These are phyloP conservation scores for Iodosphaeria phyllophila DNA, from an alignment of 2,329 filamentous ascomycete species.

Conservation along the genomic window DNA sequence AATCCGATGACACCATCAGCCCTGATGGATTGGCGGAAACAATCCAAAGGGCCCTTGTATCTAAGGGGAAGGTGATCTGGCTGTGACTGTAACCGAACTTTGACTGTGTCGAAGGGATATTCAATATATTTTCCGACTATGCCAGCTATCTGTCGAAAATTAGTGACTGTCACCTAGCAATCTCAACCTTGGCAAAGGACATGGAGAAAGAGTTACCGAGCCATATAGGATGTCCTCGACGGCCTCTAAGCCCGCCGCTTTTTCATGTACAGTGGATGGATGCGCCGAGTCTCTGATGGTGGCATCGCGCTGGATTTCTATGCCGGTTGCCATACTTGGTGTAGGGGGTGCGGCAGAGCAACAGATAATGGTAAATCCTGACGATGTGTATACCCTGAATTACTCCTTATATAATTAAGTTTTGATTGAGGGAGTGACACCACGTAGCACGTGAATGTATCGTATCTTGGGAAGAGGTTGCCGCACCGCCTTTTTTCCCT, in stretches of 20 bases:
- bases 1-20: conserved; percentile 64
- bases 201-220: conserved; percentile 33
- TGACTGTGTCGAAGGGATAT: conserved; percentile 96
- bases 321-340: too few species aligned
- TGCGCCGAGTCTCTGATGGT: too few species aligned
- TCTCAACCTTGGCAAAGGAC: not conserved
- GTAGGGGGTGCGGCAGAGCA: too few species aligned
- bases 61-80: conserved; percentile 63
- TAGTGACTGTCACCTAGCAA: conserved; percentile 3
- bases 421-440: too few species aligned
- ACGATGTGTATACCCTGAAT: too few species aligned
- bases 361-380: too few species aligned
- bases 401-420: too few species aligned
- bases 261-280: conserved; percentile 3
- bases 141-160: conserved; percentile 46
- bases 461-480: too few species aligned
- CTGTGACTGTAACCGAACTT: conserved; percentile 93
- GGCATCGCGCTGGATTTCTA: too few species aligned
- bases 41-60: conserved; percentile 79
- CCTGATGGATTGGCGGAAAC: conserved; percentile 71
- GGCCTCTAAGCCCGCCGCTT: conserved; percentile 38
- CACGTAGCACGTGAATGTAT: too few species aligned
- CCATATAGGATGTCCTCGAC: conserved; percentile 78
- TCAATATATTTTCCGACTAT: conserved; percentile 91
- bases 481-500: too few species aligned